Percentiles rank a stretch among this genome's conserved stretches.
phyloP scores from a whole-genome alignment of 2,329 filamentous ascomycete species.

The Tolypocladium endophyticum region DNA sequence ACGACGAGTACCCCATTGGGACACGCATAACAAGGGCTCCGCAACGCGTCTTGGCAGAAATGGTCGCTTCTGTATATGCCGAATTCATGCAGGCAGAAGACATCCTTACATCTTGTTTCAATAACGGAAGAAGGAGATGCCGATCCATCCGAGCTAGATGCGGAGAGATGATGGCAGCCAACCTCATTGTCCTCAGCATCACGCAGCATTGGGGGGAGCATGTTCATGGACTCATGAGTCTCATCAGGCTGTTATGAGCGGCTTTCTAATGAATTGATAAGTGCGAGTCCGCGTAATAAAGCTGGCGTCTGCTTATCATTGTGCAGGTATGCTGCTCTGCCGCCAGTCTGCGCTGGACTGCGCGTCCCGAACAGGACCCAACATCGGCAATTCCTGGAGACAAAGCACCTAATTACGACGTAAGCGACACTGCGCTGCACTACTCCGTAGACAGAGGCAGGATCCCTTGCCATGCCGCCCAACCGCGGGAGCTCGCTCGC shows the following conservation, averaged over 20 bases:
- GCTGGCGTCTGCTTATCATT: neutral
- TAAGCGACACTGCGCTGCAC: neutral
- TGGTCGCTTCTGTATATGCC: neutral
- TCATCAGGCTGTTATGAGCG: neutral
- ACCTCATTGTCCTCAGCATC: neutral
- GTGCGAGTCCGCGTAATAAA: neutral
- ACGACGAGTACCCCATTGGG: neutral
- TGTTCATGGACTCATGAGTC: neutral
- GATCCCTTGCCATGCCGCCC: neutral
- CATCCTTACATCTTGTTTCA: neutral
- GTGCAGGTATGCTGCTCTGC: neutral
- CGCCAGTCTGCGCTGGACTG: neutral
- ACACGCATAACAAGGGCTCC: neutral
- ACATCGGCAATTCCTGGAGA: neutral
- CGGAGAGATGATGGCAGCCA: neutral
- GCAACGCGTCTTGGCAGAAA: neutral
- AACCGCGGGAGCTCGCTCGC: neutral
- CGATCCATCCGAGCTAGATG: neutral
- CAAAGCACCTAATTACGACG: neutral
- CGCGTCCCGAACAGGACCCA: neutral
- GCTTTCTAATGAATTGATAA: neutral
- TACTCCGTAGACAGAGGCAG: neutral
- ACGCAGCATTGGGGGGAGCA: neutral
- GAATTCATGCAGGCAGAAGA: neutral
- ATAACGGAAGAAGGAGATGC: neutral